Base-by-base conservation (phyloP, 768 basidiomycete genomes). In the Porpolomopsis calyptriformis region DNA sequence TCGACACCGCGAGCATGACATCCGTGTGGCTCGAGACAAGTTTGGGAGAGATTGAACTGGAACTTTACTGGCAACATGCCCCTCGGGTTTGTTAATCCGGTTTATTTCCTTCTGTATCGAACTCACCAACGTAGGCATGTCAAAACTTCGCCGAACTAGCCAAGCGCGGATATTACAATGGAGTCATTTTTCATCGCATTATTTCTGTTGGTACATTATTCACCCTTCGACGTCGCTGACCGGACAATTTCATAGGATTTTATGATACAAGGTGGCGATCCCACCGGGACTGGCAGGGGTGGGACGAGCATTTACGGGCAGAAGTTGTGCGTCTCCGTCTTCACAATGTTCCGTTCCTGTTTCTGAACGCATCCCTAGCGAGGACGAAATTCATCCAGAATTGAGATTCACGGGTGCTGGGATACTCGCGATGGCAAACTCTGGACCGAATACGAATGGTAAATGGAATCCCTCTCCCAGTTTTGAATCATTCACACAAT, bases 181-280 rank as follows among this genome's bases (percentile, higher is more conserved):
- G 80, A 18, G 77, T 87, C 3, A 59, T 88, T 40, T 97, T 96
- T 59, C 94, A 97, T 67, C 82, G 94, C 27, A 84, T 98, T 54
- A 84, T 98, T 40, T 70, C 85, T 33, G 91, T 91, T 52, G 40
- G 78, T 59, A 36, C 16, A 6, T 40, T 23, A 43, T 22, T 16
- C 8, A 29, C 23, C 16, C 3, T 40, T 2, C 19, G 1, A n/a
- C 9, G 23, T 47, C 18, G 31, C 8, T 7, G 29, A 12, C 22
- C 14, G 39, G 31, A 26, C 36, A 23, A 26, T 40, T 40, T 26
- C 36, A 18, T 56, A 93, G 84, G 92, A 93, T 60, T 97, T 97
- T 58, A 97, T 97, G 94, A 81, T 96, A 12, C 94, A 99, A 68
- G 82, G 78, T 23, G 94, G 93, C 34, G 92, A 94, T 61, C 94